Evolutionary conservation across 23 red algal species (phyloP).

Genomic region (Chondrus crispus): DNA sequence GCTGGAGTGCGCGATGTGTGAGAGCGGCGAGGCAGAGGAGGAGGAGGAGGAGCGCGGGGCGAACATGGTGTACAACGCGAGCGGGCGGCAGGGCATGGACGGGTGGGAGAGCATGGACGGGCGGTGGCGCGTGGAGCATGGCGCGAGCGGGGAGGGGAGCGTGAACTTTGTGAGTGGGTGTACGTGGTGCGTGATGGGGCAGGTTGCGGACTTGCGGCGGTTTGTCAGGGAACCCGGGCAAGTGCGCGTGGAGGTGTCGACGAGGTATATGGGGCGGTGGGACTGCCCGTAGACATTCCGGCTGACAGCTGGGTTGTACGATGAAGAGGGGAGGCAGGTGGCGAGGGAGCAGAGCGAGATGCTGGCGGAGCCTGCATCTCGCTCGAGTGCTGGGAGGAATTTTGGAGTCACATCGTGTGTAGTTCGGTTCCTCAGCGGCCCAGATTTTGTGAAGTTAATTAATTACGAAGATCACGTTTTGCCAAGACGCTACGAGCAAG

Average conservation of each 20-base stretch:
- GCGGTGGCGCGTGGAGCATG: slow-evolving; percentile 18
- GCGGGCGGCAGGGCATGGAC: not conserved
- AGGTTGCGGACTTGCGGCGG: slow-evolving; percentile 42
- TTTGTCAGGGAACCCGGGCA: not conserved
- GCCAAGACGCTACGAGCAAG: too few species aligned
- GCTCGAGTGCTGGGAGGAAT: too few species aligned
- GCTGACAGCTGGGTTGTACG: slow-evolving; percentile 23
- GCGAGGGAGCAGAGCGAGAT: too few species aligned
- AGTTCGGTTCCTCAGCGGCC: too few species aligned
- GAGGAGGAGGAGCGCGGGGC: not conserved
- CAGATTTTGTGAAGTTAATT: too few species aligned
- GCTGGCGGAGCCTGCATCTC: too few species aligned
- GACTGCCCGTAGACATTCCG: slow-evolving; percentile 47
- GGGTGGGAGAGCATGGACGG: slow-evolving; percentile 16
- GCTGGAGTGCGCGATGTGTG: slow-evolving; percentile 36
- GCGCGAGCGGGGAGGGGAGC: not conserved
- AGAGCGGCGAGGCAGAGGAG: too few species aligned
- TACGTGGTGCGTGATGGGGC: slow-evolving; percentile 22
- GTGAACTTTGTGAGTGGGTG: slow-evolving; percentile 56
- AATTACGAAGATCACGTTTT: too few species aligned
- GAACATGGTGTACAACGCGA: slow-evolving; percentile 58
- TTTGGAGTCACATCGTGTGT: too few species aligned
- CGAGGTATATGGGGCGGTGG: slow-evolving; percentile 17
- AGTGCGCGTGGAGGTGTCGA: slow-evolving; percentile 23
- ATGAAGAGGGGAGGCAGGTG: not conserved